Percentiles rank a stretch among this genome's conserved stretches.
These are phyloP conservation scores for Haberlea rhodopensis DNA, from an alignment of 257 asterid genomes.

Conservation along the genomic window DNA sequence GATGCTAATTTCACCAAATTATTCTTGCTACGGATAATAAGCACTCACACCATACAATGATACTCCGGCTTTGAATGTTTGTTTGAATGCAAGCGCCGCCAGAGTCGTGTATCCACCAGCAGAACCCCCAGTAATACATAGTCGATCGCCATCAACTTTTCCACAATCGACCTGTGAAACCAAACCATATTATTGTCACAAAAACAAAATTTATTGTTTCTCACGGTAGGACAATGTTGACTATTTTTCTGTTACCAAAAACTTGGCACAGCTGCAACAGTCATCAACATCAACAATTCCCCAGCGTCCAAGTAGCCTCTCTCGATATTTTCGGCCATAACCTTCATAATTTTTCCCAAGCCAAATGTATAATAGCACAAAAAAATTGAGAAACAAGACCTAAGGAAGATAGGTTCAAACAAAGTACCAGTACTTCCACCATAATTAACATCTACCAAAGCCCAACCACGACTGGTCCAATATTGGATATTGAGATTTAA, in stretches of 20 bases:
- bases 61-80: conserved; percentile 84
- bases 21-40: conserved; percentile 13
- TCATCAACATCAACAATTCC: conserved; percentile 92
- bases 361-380: conserved; percentile 14
- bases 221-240: conserved; percentile 9
- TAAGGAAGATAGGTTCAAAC: background rate
- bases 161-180: conserved; percentile 69
- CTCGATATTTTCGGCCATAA: conserved; percentile 91
- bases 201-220: background rate
- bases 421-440: conserved; percentile 94
- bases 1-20: no score
- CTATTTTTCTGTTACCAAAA: conserved; percentile 49
- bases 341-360: conserved; percentile 48
- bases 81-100: conserved; percentile 89
- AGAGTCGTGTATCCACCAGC: conserved; percentile 98
- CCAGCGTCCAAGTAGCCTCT: conserved; percentile 80
- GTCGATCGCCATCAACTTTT: conserved; percentile 75
- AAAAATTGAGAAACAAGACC: conserved; percentile 7
- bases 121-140: conserved; percentile 95
- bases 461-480: conserved; percentile 99
- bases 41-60: conserved; percentile 92
- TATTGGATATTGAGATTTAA: conserved; percentile 77
- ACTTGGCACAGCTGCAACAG: conserved; percentile 95
- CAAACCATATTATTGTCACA: conserved; percentile 23
- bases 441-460: conserved; percentile 92